Conservation (phyloP, 1,284 basidiomycete species). For the Takashimella koratensis region DNA sequence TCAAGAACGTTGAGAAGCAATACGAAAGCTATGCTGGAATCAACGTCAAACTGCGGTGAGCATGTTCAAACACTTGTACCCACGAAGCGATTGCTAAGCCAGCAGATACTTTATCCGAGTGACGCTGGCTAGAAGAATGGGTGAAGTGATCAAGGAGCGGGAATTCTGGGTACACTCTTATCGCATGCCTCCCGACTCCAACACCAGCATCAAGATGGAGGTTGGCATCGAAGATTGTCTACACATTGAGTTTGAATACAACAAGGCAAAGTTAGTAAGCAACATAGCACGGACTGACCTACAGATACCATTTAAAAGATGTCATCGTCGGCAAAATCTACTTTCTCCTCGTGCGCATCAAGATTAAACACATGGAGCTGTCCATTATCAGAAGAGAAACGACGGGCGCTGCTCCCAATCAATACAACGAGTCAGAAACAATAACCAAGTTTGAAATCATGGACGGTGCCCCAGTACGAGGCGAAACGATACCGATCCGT, state of each 20-base stretch:
- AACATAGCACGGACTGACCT: too few relatives aligned
- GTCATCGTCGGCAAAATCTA: conserved; percentile 99
- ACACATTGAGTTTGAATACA: conserved; percentile 99
- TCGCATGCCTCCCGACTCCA: conserved; percentile 95
- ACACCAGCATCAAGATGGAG: conserved; percentile 99
- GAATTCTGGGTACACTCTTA: conserved; percentile 98
- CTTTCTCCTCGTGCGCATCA: conserved; percentile 96
- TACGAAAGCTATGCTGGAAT: conserved; percentile 97
- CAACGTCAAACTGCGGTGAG: conserved; percentile 91
- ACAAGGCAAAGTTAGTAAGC: conserved; percentile 93
- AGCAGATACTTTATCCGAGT: conserved; percentile 91
- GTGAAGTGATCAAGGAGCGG: conserved; percentile 85
- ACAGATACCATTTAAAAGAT: conserved; percentile 96
- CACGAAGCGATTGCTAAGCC: background rate
- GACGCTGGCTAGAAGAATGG: conserved; percentile 82
- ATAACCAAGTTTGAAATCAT: conserved; percentile 99
- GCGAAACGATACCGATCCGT: conserved; percentile 96
- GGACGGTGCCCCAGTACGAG: conserved; percentile 93
- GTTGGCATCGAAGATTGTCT: conserved; percentile 98
- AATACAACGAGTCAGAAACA: conserved; percentile 98
- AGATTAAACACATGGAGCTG: conserved; percentile 99
- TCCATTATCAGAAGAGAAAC: conserved; percentile 97
- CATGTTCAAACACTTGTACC: conserved; percentile 7
- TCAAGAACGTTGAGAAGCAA: conserved; percentile 99
- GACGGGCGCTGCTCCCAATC: conserved; percentile 91